Evolutionary conservation across 2,329 filamentous ascomycete species (phyloP), one percentile per base, ranked within the genome.

Genomic region (Hypoxylon sp.): DNA sequence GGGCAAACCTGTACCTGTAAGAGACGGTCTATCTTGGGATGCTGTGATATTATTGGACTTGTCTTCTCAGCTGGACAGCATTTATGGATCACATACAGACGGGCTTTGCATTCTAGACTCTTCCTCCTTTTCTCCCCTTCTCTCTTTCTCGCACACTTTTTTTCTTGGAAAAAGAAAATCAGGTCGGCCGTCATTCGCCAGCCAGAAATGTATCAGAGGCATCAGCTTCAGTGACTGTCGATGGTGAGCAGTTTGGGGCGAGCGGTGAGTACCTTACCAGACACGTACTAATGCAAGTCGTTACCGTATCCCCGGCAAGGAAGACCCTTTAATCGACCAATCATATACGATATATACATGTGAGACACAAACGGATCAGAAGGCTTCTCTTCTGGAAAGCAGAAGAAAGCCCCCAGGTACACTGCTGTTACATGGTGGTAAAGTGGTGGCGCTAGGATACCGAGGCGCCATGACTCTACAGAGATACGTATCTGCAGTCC

Each of bases 21-120:
- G n/a, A 27, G 56, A 29, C 46, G 43, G 60, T 53, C 52, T 47
- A 63, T 53, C 52, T 47, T 55, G 37, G 40, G 53, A 55, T 55
- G 35, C 50, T 55, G 43, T 24, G 26, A 49, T 49, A 11, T 18
- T 42, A 63, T 57, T 58, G 49, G 53, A 18, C 40, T n/a, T 3
- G 29, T 52, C 33, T 4, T 42, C 35, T 38, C 23, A 43, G 40
- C 51, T 62, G 52, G 38, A 56, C 48, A 31, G 48, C 21, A 24
- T 46, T 18, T 23, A 49, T 57, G 57, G 60, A 57, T 54, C 48
- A 42, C n/a, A 51, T 60, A 49, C 53, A 60, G 60, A 41, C 52
- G 37, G 57, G 47, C 60, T 40, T 52, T n/a, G n/a, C n/a, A n/a
- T n/a, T n/a, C n/a, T n/a, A n/a, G n/a, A n/a, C n/a, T n/a, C n/a